Evolutionary conservation across 2,329 filamentous ascomycete species (phyloP), one percentile per base, ranked within the genome.

Genomic region (Sarocladium strictum): DNA sequence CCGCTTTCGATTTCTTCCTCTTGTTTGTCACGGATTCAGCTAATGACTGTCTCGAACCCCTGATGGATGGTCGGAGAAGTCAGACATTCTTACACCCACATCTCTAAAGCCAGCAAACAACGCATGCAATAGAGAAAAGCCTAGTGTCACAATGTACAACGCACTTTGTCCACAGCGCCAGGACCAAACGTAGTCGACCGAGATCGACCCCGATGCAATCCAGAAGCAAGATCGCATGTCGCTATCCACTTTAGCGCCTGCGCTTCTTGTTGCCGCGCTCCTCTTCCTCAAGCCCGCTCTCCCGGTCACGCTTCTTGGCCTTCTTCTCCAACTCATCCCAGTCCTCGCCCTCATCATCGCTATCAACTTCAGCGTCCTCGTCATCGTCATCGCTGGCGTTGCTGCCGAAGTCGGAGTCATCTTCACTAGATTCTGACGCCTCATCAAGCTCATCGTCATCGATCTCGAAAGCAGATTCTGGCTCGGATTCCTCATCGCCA

Each of bases 261-360:
- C 41, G 54, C 35, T 55, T 53, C 32, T 41, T 54, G 53, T 27
- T 49, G 26, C 53, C 40, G 32, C 43, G 53, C 53, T 54, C 40
- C 17, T 47, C 32, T 15, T 35, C 53, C 27, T 54, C 53, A 14
- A 49, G 29, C 19, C 38, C 53, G 26, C 40, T 37, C 40, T 93
- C 89, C 56, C 86, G 80, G 71, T 93, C 92, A 65, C 89, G 84
- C 72, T 92, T 90, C 75, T 86, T 90, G 2, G 87, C 92, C 77
- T 96, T 96, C 71, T 86, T 86, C 75, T 97, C 93, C 56, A 97
- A 69, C 70, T 95, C 91, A 67, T 97, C 92, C 93, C 93, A 97
- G 65, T 95, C 90, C 68, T 97, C 88, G 50, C 88, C 87, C 59
- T 85, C 89, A 12, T 90, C 87, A 6, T 92, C 89, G 41, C 81